phyloP scores from a whole-genome alignment of 2,329 filamentous ascomycete species.

The Fusarium sulawesiense region DNA sequence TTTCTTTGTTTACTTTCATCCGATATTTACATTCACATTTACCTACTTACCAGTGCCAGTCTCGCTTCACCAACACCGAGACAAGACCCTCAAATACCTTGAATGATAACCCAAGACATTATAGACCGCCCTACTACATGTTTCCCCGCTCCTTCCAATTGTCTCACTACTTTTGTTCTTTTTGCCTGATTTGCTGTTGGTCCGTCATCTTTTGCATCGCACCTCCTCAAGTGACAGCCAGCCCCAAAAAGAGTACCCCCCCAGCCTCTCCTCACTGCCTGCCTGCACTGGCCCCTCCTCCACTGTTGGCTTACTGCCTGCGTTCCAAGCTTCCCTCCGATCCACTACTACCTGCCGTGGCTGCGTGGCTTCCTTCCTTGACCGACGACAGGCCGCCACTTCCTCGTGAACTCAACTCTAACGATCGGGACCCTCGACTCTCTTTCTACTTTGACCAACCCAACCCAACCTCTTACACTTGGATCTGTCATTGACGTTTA shows the following conservation, averaged over 20 bases:
- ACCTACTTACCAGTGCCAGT: slow-evolving; percentile 3
- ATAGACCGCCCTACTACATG: slow-evolving; percentile 13
- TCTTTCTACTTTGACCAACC: slow-evolving; percentile 12
- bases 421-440: slow-evolving; percentile 23
- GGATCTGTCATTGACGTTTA: slow-evolving; percentile 21
- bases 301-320: slow-evolving; percentile 28
- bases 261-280: slow-evolving; percentile 18
- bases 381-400: slow-evolving; percentile 38
- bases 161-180: slow-evolving; percentile 23
- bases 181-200: slow-evolving; percentile 12
- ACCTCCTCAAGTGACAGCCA: slow-evolving; percentile 6
- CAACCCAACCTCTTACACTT: slow-evolving; percentile 30
- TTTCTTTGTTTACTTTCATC: slow-evolving; percentile 34
- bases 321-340: slow-evolving; percentile 39
- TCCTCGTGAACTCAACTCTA: slow-evolving; percentile 33
- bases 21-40: background rate
- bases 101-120: slow-evolving; percentile 32
- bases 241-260: slow-evolving; percentile 18
- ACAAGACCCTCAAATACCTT: slow-evolving; percentile 1
- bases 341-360: slow-evolving; percentile 17
- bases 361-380: slow-evolving; percentile 30
- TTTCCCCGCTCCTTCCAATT: slow-evolving; percentile 34
- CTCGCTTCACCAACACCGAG: slow-evolving; percentile 18
- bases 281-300: slow-evolving; percentile 1
- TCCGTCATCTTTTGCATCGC: background rate